These are phyloP conservation scores for Verticillium dahliae DNA, from an alignment of 2,329 filamentous ascomycete genomes.

Conservation along the genomic window DNA sequence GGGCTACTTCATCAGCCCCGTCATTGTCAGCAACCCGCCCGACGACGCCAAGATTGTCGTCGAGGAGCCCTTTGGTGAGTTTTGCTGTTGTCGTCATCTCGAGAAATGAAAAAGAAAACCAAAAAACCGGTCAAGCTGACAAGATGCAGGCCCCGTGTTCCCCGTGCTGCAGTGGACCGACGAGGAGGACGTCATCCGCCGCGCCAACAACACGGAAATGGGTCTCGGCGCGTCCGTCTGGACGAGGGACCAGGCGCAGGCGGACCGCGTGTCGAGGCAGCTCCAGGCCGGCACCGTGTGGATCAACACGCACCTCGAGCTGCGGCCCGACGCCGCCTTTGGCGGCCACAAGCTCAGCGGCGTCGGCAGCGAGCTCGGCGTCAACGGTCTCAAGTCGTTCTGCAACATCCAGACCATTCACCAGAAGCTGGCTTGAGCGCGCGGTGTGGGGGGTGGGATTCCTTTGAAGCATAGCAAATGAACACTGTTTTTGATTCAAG, in stretches of 20 bases:
- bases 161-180: constrained; percentile 54
- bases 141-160: constrained; percentile 46
- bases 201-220: constrained; percentile 40
- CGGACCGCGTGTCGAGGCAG: constrained; percentile 34
- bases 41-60: constrained; percentile 48
- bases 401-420: constrained; percentile 1
- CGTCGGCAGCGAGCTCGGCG: constrained; percentile 1
- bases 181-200: constrained; percentile 34
- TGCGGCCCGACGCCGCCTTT: not conserved
- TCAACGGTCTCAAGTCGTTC: constrained; percentile 1
- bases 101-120: not conserved
- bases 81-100: not conserved
- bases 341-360: constrained; percentile 2
- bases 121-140: not conserved
- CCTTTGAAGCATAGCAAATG: not conserved
- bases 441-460: no score
- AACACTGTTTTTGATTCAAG: not conserved
- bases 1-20: constrained; percentile 12
- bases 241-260: constrained; percentile 37
- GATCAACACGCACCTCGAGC: constrained; percentile 29
- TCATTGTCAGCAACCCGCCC: constrained; percentile 14
- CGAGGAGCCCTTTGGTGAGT: constrained; percentile 5
- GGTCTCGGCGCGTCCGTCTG: constrained; percentile 50
- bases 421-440: not conserved
- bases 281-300: constrained; percentile 47